A percentile compares a stretch with the other conserved stretches of the same genome.
Conservation (phyloP, 1,139 yeast genomes). For the Hemisphaericaspora lyxosophila region DNA sequence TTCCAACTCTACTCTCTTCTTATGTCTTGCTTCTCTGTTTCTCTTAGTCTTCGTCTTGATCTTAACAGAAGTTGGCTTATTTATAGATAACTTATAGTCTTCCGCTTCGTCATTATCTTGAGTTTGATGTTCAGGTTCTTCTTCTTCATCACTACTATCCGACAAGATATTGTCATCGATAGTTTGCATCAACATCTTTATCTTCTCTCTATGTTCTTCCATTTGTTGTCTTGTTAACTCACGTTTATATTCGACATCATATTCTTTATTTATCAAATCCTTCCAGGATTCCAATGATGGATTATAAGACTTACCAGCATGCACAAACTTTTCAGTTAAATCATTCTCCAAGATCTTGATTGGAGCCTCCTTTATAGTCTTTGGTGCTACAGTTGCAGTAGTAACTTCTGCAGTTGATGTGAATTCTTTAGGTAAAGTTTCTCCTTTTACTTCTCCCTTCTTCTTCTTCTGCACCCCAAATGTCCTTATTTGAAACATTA, state of each 20-base stretch:
- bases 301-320: slow-evolving; percentile 90
- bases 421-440: slow-evolving; percentile 36
- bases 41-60: slow-evolving; percentile 79
- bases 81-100: slow-evolving; percentile 57
- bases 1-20: slow-evolving; percentile 57
- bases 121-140: slow-evolving; percentile 49
- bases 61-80: slow-evolving; percentile 66
- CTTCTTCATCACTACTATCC: slow-evolving; percentile 47
- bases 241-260: slow-evolving; percentile 59
- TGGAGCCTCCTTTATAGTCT: slow-evolving; percentile 57
- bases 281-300: slow-evolving; percentile 89
- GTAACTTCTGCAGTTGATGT: slow-evolving; percentile 50
- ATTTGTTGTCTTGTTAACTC: slow-evolving; percentile 64
- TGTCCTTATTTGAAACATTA: slow-evolving; percentile 53
- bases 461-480: slow-evolving; percentile 58
- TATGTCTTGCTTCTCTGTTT: slow-evolving; percentile 67
- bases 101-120: slow-evolving; percentile 29
- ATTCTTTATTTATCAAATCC: slow-evolving; percentile 65
- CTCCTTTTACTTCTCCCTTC: slow-evolving; percentile 15
- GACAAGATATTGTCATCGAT: slow-evolving; percentile 19
- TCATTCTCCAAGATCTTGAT: slow-evolving; percentile 46
- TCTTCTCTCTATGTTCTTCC: slow-evolving; percentile 60
- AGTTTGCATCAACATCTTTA: slow-evolving; percentile 51
- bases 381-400: slow-evolving; percentile 52
- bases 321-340: slow-evolving; percentile 30